Evolutionary conservation across 2,329 filamentous ascomycete species (phyloP).

Genomic region (Lasiodiplodia gonubiensis): DNA sequence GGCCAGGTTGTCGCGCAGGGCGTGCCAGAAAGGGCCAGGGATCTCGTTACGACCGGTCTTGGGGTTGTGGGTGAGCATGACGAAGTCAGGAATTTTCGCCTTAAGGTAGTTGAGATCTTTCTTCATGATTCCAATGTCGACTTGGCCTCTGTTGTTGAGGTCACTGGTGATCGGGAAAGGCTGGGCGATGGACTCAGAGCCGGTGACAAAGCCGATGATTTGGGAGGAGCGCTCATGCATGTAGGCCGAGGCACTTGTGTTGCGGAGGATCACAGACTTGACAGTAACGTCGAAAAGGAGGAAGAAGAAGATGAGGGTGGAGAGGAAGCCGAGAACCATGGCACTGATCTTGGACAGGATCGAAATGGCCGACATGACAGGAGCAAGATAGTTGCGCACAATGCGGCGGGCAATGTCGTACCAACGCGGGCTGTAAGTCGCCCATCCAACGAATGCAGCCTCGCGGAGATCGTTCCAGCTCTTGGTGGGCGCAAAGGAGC

Average conservation of each 20-base stretch:
- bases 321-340: slow-evolving; percentile 8
- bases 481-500: not conserved
- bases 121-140: slow-evolving; percentile 17
- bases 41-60: slow-evolving; percentile 61
- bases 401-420: slow-evolving; percentile 7
- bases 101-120: slow-evolving; percentile 45
- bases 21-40: slow-evolving; percentile 68
- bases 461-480: slow-evolving; percentile 14
- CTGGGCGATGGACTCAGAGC: not conserved
- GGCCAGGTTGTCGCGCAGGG: slow-evolving; percentile 62
- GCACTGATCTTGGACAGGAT: slow-evolving; percentile 4
- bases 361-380: not conserved
- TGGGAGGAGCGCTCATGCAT: slow-evolving; percentile 4
- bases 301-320: slow-evolving; percentile 4
- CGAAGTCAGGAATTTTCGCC: slow-evolving; percentile 59
- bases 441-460: slow-evolving; percentile 9
- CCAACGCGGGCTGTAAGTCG: not conserved
- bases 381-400: slow-evolving; percentile 1
- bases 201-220: not conserved
- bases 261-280: slow-evolving; percentile 7
- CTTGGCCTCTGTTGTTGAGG: slow-evolving; percentile 1
- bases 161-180: not conserved
- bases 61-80: slow-evolving; percentile 60
- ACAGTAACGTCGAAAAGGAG: not conserved
- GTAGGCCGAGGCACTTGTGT: not conserved